Evolutionary conservation across 139 green algal genomes (phyloP).

Genomic region (Penium margaritaceum): DNA sequence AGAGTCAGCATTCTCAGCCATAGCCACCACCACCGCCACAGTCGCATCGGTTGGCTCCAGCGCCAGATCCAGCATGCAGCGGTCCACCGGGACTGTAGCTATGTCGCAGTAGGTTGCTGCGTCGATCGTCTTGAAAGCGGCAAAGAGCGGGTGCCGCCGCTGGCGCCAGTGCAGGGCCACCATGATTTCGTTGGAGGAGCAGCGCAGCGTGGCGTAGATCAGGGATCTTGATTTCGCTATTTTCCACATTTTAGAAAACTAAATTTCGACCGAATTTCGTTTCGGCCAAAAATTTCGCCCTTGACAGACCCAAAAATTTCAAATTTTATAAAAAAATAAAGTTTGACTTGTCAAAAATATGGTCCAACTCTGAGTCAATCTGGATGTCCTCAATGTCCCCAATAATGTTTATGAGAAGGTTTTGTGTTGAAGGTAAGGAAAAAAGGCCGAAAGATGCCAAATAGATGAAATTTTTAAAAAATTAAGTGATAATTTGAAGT

Average conservation of each 20-base stretch:
- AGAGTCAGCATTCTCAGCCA: constrained; percentile 51
- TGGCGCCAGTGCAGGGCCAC: constrained; percentile 35
- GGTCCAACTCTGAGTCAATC: too few relatives aligned
- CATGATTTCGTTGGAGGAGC: constrained; percentile 36
- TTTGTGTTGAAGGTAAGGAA: too few relatives aligned
- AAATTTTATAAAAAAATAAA: constrained; percentile 57
- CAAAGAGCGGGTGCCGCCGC: constrained; percentile 56
- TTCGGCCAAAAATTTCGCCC: constrained; percentile 49
- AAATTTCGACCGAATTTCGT: constrained; percentile 60
- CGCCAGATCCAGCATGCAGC: constrained; percentile 58
- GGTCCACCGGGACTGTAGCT: constrained; percentile 57
- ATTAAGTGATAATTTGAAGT: too few relatives aligned
- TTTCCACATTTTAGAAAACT: too few relatives aligned
- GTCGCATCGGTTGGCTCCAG: constrained; percentile 57
- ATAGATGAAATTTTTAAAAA: too few relatives aligned
- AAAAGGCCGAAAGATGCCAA: too few relatives aligned
- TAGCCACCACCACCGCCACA: constrained; percentile 55
- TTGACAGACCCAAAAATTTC: too few relatives aligned
- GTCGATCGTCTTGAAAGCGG: constrained; percentile 62
- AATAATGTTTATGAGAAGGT: too few relatives aligned
- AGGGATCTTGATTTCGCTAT: too few relatives aligned
- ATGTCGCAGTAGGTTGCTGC: constrained; percentile 62
- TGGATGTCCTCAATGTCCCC: too few relatives aligned
- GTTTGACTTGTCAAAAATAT: too few relatives aligned
- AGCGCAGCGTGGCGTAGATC: constrained; percentile 47